Conservation (phyloP, 306 rosid species). For the Carpinus fangiana region DNA sequence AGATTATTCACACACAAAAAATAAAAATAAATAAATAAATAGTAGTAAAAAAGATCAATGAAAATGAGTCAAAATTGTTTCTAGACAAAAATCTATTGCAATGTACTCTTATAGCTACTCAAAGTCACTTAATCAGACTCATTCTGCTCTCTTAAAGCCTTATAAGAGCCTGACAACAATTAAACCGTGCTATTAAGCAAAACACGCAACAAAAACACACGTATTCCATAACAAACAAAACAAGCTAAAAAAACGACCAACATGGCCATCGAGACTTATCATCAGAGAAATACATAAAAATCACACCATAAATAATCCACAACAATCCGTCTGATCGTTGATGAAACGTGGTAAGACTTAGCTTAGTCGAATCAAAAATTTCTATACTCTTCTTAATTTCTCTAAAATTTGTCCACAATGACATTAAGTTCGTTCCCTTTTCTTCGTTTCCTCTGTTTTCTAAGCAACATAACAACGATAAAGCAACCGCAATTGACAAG, state of each 20-base stretch:
- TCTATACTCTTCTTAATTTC: neutral
- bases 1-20: neutral
- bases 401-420: neutral
- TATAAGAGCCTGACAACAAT: neutral
- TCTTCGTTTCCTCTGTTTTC: neutral
- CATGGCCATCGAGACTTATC: neutral
- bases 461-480: constrained; percentile 1
- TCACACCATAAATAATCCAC: neutral
- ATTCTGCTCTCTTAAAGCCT: neutral
- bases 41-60: neutral
- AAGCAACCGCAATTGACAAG: neutral
- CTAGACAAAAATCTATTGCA: neutral
- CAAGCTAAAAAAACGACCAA: neutral
- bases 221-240: neutral
- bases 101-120: neutral
- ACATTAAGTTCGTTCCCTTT: no score
- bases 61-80: neutral
- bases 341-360: neutral
- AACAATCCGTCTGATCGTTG: neutral
- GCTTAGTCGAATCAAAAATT: neutral
- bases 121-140: neutral
- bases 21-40: neutral
- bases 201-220: neutral
- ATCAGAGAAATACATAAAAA: neutral
- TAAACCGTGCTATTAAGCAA: neutral